Base-by-base conservation (phyloP, 106 monocot genomes). In the Allium fistulosum region DNA sequence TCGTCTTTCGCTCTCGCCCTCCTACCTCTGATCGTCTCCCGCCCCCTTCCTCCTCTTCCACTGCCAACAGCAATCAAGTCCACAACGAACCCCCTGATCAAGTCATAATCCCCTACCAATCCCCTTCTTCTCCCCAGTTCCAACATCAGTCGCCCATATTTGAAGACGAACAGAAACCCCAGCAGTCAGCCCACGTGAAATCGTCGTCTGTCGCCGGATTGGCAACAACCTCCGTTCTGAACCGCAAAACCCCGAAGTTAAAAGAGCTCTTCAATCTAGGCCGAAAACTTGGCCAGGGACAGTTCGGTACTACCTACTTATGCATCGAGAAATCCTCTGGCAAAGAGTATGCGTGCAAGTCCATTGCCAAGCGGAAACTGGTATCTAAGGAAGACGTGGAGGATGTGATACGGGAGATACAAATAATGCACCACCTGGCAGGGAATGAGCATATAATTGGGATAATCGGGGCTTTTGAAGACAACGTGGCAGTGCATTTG, bases 281-380 rank as follows among this genome's bases (percentile, higher is more conserved):
- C 37, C 73, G 77, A 49, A 84, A 80, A 63, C 77, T 84, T 17
- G 84, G 84, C 37, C 84, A 84, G 62, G 84, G 84, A 3, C 84
- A 84, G 53, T 80, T 84, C 62, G 84, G 84, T 48, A 84, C 80
- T 27, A 84, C 84, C 57, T 80, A 80, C 74, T 73, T 84, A 11
- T 80, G 80, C 60, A 67, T 80, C 48, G 84, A 80, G 71, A 84
- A 80, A 61, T 70, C 80, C 63, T 77, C 77, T 7, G 80, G 84
- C 1, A 63, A 59, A 51, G 77, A 80, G 58, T 69, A 74, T 47
- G 84, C 84, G 12, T 84, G 84, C 80, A 84, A 84, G 74, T 84
- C 84, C 26, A 84, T 84, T 46, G 80, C 84, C 53, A 84, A 84
- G 71, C 58, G 84, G 48, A 84, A 84, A 66, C 80, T 84, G 6